Evolutionary conservation across 768 basidiomycete species (phyloP).

Genomic region (Leccinum broughii): DNA sequence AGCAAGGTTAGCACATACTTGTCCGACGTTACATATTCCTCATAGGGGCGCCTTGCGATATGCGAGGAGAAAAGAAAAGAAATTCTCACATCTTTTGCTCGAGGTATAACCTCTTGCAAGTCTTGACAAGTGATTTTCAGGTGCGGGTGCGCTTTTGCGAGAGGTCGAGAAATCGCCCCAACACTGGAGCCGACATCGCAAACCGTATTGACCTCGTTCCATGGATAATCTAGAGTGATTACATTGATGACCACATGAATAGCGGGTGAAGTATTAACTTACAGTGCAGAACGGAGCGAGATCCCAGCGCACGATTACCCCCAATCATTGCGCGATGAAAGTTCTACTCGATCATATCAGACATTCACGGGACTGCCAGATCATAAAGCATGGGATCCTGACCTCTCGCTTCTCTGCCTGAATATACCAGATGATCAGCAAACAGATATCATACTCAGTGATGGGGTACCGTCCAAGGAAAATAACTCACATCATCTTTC

Average conservation of each 20-base stretch:
- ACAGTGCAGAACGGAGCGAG: slow-evolving; percentile 5
- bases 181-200: not conserved
- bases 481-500: slow-evolving; percentile 18
- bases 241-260: no score
- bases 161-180: not conserved
- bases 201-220: not conserved
- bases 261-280: not conserved
- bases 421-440: not conserved
- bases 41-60: not conserved
- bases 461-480: not conserved
- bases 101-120: not conserved
- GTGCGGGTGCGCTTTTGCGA: not conserved
- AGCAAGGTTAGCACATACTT: not conserved
- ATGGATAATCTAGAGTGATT: not conserved
- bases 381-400: not conserved
- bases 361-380: not conserved
- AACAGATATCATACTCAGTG: not conserved
- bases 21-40: not conserved
- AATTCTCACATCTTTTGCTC: not conserved
- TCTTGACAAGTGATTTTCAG: not conserved
- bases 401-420: slow-evolving; percentile 22
- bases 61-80: not conserved
- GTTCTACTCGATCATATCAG: slow-evolving; percentile 12
- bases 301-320: slow-evolving; percentile 16
- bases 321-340: slow-evolving; percentile 28